Percentiles rank a stretch among this genome's conserved stretches.
phyloP scores from a whole-genome alignment of 2,329 filamentous ascomycete species.

The Lomentospora prolificans region DNA sequence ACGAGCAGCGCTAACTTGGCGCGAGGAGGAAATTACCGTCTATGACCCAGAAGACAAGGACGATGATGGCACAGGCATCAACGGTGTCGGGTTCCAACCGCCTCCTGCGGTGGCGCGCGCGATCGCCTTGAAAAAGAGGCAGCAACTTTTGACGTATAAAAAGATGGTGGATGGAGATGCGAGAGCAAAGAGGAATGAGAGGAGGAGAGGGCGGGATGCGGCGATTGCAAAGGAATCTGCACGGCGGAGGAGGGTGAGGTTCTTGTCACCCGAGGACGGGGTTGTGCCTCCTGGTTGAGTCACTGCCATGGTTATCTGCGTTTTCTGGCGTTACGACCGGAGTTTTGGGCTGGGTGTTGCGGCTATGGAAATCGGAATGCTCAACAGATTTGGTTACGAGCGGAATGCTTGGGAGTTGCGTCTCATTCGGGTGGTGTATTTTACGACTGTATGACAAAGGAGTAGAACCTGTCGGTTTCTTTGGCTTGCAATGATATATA shows the following conservation, averaged over 20 bases:
- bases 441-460: background rate
- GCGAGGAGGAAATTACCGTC: constrained; percentile 57
- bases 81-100: constrained; percentile 58
- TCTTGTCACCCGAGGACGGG: constrained; percentile 27
- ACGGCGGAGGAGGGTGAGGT: constrained; percentile 26
- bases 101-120: constrained; percentile 51
- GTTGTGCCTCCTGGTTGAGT: background rate
- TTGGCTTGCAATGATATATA: background rate
- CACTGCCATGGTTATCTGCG: background rate
- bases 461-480: background rate
- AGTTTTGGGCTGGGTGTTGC: background rate
- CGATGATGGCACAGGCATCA: constrained; percentile 57
- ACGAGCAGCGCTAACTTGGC: constrained; percentile 54
- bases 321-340: background rate
- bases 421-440: no score
- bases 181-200: constrained; percentile 42
- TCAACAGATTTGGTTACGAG: no score
- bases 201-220: constrained; percentile 27
- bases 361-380: background rate
- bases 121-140: constrained; percentile 44
- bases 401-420: no score
- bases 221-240: constrained; percentile 5
- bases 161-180: constrained; percentile 53
- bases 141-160: constrained; percentile 53
- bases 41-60: constrained; percentile 56